Conservation (phyloP, 371 early-diverging fungal species). For the Sporodiniella umbellata region DNA sequence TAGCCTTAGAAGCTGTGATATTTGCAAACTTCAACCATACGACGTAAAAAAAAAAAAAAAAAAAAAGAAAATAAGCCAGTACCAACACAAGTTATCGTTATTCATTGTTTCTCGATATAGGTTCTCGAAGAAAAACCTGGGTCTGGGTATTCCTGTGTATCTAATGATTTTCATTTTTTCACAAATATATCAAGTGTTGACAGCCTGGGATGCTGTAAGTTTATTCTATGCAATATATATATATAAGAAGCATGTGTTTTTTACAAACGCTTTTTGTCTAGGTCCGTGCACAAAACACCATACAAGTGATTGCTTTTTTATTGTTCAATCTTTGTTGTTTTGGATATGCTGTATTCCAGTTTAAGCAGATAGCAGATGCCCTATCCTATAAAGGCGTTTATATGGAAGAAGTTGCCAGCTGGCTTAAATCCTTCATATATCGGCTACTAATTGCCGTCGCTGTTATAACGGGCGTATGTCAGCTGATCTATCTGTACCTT, state of each 20-base stretch:
- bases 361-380: slow-evolving; percentile 44
- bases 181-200: slow-evolving; percentile 68
- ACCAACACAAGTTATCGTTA: neutral
- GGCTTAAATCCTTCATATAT: slow-evolving; percentile 17
- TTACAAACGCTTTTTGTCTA: slow-evolving; percentile 19
- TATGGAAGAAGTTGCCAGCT: slow-evolving; percentile 9
- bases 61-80: neutral
- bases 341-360: slow-evolving; percentile 75
- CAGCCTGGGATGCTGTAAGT: slow-evolving; percentile 78
- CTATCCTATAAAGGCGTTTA: slow-evolving; percentile 7
- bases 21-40: slow-evolving; percentile 51
- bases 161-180: slow-evolving; percentile 74
- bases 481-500: slow-evolving; percentile 36
- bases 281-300: slow-evolving; percentile 81
- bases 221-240: neutral
- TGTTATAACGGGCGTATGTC: slow-evolving; percentile 44
- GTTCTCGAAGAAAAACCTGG: slow-evolving; percentile 18
- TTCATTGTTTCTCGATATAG: slow-evolving; percentile 20
- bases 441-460: slow-evolving; percentile 38
- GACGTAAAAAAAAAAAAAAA: slow-evolving; percentile 9
- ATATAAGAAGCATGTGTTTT: neutral
- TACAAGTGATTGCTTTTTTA: slow-evolving; percentile 83
- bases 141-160: slow-evolving; percentile 67
- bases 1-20: slow-evolving; percentile 63
- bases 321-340: slow-evolving; percentile 78